Conservation (phyloP, 345 rosid genomes). For the Draba incana region DNA sequence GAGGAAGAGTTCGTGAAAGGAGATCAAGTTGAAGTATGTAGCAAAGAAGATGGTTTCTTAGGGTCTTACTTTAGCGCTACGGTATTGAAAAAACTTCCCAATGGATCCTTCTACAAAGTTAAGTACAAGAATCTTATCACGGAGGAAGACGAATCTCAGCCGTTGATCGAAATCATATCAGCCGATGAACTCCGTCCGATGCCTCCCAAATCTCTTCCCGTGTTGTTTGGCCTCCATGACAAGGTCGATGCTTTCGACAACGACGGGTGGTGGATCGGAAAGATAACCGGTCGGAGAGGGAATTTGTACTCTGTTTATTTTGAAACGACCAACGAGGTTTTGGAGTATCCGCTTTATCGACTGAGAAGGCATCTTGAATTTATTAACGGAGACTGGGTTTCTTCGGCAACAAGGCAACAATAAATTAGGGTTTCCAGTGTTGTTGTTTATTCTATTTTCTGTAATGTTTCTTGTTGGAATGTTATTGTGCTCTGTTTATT, state of each 20-base stretch:
- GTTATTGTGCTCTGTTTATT: conserved; percentile 1
- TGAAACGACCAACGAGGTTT: conserved; percentile 27
- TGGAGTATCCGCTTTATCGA: conserved; percentile 16
- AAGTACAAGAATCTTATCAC: conserved; percentile 40
- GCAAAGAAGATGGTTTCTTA: conserved; percentile 42
- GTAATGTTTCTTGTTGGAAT: not conserved
- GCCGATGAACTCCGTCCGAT: conserved; percentile 40
- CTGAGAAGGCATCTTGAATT: conserved; percentile 45
- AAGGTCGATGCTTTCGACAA: conserved; percentile 41
- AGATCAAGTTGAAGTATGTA: conserved; percentile 37
- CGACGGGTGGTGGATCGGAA: conserved; percentile 51
- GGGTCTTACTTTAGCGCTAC: conserved; percentile 38
- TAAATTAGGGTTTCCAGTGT: conserved; percentile 11
- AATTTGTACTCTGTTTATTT: conserved; percentile 34
- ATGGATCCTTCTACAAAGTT: conserved; percentile 26
- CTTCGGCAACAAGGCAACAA: conserved; percentile 6
- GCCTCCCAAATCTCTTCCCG: conserved; percentile 29
- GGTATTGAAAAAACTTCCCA: not conserved
- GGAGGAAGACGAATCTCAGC: conserved; percentile 27
- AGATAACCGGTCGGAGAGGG: conserved; percentile 24
- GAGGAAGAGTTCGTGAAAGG: conserved; percentile 8
- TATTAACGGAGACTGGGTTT: conserved; percentile 41
- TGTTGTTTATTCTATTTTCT: not conserved
- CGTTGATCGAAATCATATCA: conserved; percentile 38
- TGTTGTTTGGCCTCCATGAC: not conserved